Evolutionary conservation across 2,329 filamentous ascomycete genomes (phyloP), one percentile per base, ranked within the genome.

Genomic region (Scopulariopsis brevicaulis): DNA sequence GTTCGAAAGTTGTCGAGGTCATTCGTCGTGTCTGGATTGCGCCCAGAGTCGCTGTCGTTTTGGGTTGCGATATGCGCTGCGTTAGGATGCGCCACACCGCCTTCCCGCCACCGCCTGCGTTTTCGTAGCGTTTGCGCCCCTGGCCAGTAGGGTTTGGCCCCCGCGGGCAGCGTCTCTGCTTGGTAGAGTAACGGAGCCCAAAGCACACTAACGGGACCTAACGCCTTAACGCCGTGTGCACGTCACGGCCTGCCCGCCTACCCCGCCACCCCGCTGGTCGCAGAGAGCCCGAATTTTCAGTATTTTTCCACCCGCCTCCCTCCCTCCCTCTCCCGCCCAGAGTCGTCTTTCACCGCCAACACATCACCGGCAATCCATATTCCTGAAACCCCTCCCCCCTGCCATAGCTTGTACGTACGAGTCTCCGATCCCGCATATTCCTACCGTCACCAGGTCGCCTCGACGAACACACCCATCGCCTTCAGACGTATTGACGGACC

Each of bases 261-360:
- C 55, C 55, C 55, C 55, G 55, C 55, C 35, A 46, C 55, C 55
- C 55, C 55, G 55, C 55, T 28, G 52, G 25, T 28, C 22, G 22
- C 43, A 18, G 22, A 48, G 40, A 50, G 43, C 37, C 54, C 54
- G 22, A 52, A 51, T 57, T 57, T 56, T 55, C 48, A 51, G 32
- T 46, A 34, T 46, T 51, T 14, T 51, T n/a, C 20, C 22, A 20
- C 48, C 28, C 46, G 18, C 55, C 32, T 22, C n/a, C 48, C 43
- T 22, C n/a, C 48, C 43, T 57, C 43, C n/a, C 7, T 48, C 37
- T 18, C 37, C 37, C 37, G 43, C 43, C 3, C 43, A 22, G 43
- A 48, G n/a, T 22, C n/a, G 35, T 46, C 35, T 46, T 28, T 48
- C 43, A 48, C 55, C 55, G 28, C 35, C 43, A 24, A 37, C 28